Conservation (phyloP, 768 basidiomycete species). For the Xerocomus brunneocitrinus region DNA sequence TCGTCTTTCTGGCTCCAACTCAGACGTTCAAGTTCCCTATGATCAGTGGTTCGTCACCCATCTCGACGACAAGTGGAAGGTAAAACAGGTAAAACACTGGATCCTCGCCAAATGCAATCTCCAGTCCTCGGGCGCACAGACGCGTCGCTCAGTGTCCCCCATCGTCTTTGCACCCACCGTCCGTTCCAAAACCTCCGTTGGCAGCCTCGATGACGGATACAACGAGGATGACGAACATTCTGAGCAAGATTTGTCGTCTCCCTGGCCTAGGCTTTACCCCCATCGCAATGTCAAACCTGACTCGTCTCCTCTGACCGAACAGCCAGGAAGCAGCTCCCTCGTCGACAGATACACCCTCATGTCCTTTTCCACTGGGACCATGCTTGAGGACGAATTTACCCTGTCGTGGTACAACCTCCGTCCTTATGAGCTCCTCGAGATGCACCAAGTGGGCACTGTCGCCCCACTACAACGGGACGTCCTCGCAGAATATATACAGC, state of each 20-base stretch:
- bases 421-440: slow-evolving; percentile 65
- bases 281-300: slow-evolving; percentile 5
- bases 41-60: slow-evolving; percentile 80
- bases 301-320: slow-evolving; percentile 8
- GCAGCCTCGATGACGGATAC: slow-evolving; percentile 26
- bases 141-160: slow-evolving; percentile 53
- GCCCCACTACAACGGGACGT: slow-evolving; percentile 40
- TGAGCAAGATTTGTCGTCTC: slow-evolving; percentile 21
- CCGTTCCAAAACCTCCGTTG: slow-evolving; percentile 16
- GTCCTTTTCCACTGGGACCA: slow-evolving; percentile 63
- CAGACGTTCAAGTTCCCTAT: slow-evolving; percentile 46
- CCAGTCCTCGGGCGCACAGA: slow-evolving; percentile 25
- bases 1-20: slow-evolving; percentile 1
- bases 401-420: slow-evolving; percentile 55
- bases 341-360: slow-evolving; percentile 46
- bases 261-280: slow-evolving; percentile 7
- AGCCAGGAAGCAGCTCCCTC: slow-evolving; percentile 17
- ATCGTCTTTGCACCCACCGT: slow-evolving; percentile 55
- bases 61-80: slow-evolving; percentile 54
- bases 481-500: slow-evolving; percentile 44
- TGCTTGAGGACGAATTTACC: slow-evolving; percentile 62
- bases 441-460: slow-evolving; percentile 46
- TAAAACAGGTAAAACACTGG: slow-evolving; percentile 59
- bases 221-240: slow-evolving; percentile 33
- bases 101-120: slow-evolving; percentile 54